Conservation (phyloP, 331 rosid genomes). For the Saraca asoca region DNA sequence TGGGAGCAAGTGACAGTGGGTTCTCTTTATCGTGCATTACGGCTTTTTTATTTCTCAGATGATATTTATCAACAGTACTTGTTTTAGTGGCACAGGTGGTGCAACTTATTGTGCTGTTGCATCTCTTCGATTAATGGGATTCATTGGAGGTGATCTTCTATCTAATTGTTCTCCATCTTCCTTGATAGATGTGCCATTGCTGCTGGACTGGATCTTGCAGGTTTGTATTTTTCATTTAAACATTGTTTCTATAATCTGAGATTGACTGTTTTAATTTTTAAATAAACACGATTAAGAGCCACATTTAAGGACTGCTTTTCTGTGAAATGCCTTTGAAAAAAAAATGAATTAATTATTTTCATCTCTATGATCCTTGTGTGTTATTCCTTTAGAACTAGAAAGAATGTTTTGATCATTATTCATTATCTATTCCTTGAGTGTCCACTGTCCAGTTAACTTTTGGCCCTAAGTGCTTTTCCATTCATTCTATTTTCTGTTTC, state of each 20-base stretch:
- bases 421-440: too few relatives aligned
- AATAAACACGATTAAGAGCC: neutral
- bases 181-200: constrained; percentile 63
- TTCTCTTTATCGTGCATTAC: constrained; percentile 24
- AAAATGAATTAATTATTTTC: constrained; percentile 16
- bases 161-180: constrained; percentile 48
- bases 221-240: constrained; percentile 42
- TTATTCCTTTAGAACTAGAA: too few relatives aligned
- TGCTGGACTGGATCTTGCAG: constrained; percentile 89
- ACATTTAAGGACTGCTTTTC: constrained; percentile 17
- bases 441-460: constrained; percentile 3
- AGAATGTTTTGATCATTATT: too few relatives aligned
- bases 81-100: constrained; percentile 83
- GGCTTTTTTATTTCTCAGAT: constrained; percentile 34
- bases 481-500: constrained; percentile 38
- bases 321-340: constrained; percentile 26
- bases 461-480: neutral
- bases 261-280: constrained; percentile 17
- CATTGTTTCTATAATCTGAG: constrained; percentile 8
- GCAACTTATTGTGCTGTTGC: constrained; percentile 87
- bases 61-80: constrained; percentile 45
- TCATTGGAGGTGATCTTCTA: constrained; percentile 68
- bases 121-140: constrained; percentile 87
- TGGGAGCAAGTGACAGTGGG: neutral
- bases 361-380: constrained; percentile 6